Percentiles rank a stretch among this genome's conserved stretches.
phyloP scores from a whole-genome alignment of 2,329 filamentous ascomycete species.

The Chaetomium globosum region DNA sequence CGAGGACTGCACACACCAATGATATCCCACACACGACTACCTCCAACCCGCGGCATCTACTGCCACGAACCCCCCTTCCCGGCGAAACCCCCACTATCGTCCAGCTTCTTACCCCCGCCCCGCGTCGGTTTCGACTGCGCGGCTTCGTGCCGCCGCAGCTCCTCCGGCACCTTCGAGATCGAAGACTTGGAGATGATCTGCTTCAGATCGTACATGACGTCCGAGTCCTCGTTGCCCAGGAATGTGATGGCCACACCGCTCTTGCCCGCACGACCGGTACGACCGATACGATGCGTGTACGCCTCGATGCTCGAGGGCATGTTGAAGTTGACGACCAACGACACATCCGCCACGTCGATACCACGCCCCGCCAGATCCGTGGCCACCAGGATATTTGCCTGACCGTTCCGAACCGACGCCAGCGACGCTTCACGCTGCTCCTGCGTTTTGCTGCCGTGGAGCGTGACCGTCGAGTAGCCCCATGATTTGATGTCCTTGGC shows the following conservation, averaged over 20 bases:
- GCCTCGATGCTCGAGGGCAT: constrained; percentile 92
- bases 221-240: constrained; percentile 83
- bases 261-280: constrained; percentile 96
- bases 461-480: constrained; percentile 85
- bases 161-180: constrained; percentile 87
- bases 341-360: constrained; percentile 96
- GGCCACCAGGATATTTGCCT: constrained; percentile 86
- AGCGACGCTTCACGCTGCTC: constrained; percentile 95
- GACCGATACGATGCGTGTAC: constrained; percentile 95
- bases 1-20: neutral
- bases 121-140: constrained; percentile 37
- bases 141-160: constrained; percentile 72
- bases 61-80: constrained; percentile 38
- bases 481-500: constrained; percentile 92
- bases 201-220: constrained; percentile 90
- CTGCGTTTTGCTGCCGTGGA: constrained; percentile 96
- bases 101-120: constrained; percentile 40
- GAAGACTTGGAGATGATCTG: constrained; percentile 92
- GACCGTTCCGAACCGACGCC: constrained; percentile 76
- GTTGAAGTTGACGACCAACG: constrained; percentile 96
- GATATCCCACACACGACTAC: neutral
- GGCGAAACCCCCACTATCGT: constrained; percentile 38
- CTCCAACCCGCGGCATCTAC: neutral
- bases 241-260: constrained; percentile 96
- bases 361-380: constrained; percentile 94